Evolutionary conservation across 352 stramenopile genomes (phyloP).

Genomic region (Phytophthora boehmeriae): DNA sequence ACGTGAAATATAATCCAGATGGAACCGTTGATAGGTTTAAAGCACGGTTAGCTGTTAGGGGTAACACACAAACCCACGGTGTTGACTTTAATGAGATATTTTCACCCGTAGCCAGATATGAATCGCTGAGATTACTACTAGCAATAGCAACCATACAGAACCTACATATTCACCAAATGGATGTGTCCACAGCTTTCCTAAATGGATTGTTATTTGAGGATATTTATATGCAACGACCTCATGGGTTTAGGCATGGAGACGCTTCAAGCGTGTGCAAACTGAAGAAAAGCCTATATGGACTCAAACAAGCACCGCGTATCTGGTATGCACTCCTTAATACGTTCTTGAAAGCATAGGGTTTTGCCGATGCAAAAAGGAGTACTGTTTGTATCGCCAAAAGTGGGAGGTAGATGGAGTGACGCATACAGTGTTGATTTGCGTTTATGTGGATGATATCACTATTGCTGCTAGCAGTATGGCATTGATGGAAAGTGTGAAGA

Average conservation of each 20-base stretch:
- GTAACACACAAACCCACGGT: neutral
- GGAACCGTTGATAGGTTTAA: neutral
- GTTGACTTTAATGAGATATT: neutral
- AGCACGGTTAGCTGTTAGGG: neutral
- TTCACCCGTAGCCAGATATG: slow-evolving; percentile 2
- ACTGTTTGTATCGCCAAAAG: slow-evolving; percentile 11
- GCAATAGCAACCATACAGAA: neutral
- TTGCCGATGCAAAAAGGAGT: slow-evolving; percentile 7
- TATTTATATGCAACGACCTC: slow-evolving; percentile 2
- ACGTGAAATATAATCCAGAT: neutral
- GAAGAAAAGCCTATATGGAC: neutral
- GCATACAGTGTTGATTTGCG: neutral
- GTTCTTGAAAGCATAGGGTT: too few species aligned
- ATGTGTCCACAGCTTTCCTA: slow-evolving; percentile 1
- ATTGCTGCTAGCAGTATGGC: too few species aligned
- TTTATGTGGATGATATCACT: slow-evolving; percentile 1
- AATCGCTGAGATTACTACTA: neutral
- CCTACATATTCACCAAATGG: slow-evolving; percentile 3
- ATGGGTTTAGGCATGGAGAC: neutral
- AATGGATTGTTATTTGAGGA: slow-evolving; percentile 1
- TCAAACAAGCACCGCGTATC: slow-evolving; percentile 1
- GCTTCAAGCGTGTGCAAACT: neutral
- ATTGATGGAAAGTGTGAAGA: too few species aligned
- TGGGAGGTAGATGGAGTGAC: slow-evolving; percentile 7
- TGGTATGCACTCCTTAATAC: neutral